Conservation (phyloP, 1,139 yeast species). For the Nakaseomyces sp. region DNA sequence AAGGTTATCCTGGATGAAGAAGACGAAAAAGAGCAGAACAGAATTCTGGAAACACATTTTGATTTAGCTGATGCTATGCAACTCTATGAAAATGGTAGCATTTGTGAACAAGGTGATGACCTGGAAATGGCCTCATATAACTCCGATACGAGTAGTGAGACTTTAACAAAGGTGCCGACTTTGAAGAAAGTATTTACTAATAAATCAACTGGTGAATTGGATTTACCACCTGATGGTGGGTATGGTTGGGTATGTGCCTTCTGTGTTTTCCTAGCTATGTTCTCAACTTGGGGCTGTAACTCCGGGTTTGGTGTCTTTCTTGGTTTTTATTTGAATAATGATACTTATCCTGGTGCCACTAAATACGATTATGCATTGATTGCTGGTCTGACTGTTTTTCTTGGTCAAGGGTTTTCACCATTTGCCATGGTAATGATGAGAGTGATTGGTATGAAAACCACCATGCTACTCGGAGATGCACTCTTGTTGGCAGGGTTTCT, state of each 20-base stretch:
- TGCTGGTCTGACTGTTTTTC: slow-evolving; percentile 54
- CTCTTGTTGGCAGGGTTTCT: slow-evolving; percentile 51
- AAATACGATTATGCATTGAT: slow-evolving; percentile 56
- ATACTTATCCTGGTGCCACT: slow-evolving; percentile 50
- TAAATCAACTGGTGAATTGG: slow-evolving; percentile 28
- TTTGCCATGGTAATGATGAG: slow-evolving; percentile 36
- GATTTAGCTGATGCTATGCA: slow-evolving; percentile 3
- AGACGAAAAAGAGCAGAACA: not conserved
- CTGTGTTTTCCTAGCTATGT: slow-evolving; percentile 45
- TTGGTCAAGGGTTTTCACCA: slow-evolving; percentile 55
- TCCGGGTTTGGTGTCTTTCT: slow-evolving; percentile 63
- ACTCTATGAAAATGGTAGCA: not conserved
- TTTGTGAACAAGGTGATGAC: not conserved
- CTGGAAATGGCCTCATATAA: not conserved
- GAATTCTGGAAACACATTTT: not conserved
- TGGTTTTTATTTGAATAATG: slow-evolving; percentile 42
- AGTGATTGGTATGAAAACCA: slow-evolving; percentile 34
- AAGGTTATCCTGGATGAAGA: not conserved
- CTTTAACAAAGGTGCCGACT: slow-evolving; percentile 10
- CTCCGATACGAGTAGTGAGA: not conserved
- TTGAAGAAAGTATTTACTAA: slow-evolving; percentile 32
- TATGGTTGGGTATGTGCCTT: slow-evolving; percentile 62
- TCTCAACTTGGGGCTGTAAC: slow-evolving; percentile 69
- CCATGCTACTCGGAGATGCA: slow-evolving; percentile 41
- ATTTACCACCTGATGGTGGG: slow-evolving; percentile 57